These are phyloP conservation scores for Voacanga thouarsii DNA, from an alignment of 257 asterid genomes.

Conservation along the genomic window DNA sequence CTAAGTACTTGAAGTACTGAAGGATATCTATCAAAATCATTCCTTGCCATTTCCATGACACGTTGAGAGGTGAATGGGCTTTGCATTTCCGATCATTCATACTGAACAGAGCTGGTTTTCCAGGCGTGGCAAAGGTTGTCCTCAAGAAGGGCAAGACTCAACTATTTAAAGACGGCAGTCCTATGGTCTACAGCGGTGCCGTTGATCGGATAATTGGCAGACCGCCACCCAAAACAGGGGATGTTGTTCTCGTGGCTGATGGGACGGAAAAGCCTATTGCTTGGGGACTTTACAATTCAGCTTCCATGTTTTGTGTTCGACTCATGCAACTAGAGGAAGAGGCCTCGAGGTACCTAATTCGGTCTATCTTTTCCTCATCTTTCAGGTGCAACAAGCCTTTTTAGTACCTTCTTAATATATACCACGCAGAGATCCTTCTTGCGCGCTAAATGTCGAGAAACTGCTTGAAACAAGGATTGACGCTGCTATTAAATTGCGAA, in stretches of 20 bases:
- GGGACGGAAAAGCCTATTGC: slow-evolving; percentile 87
- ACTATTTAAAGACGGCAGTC: slow-evolving; percentile 81
- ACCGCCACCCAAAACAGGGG: slow-evolving; percentile 92
- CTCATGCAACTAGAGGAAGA: slow-evolving; percentile 94
- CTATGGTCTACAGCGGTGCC: slow-evolving; percentile 97
- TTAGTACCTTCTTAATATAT: slow-evolving; percentile 19
- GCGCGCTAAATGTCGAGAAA: slow-evolving; percentile 58
- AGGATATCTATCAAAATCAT: background rate
- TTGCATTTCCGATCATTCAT: background rate
- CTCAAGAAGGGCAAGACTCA: slow-evolving; percentile 89
- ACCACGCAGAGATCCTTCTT: slow-evolving; percentile 65
- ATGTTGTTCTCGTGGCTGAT: slow-evolving; percentile 79
- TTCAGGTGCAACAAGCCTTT: background rate
- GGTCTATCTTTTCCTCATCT: background rate
- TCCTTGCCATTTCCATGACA: background rate
- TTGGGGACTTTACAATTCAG: slow-evolving; percentile 94
- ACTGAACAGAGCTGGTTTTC: background rate
- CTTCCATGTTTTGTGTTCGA: slow-evolving; percentile 92
- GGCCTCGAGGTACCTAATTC: slow-evolving; percentile 49
- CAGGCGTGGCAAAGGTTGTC: slow-evolving; percentile 71
- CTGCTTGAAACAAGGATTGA: slow-evolving; percentile 63
- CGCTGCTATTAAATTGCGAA: slow-evolving; percentile 67
- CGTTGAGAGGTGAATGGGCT: background rate
- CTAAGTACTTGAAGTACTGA: background rate
- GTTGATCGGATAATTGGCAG: slow-evolving; percentile 84